Evolutionary conservation across 129 eudicot genomes (phyloP).

Genomic region (Flaveria ramosissima): DNA sequence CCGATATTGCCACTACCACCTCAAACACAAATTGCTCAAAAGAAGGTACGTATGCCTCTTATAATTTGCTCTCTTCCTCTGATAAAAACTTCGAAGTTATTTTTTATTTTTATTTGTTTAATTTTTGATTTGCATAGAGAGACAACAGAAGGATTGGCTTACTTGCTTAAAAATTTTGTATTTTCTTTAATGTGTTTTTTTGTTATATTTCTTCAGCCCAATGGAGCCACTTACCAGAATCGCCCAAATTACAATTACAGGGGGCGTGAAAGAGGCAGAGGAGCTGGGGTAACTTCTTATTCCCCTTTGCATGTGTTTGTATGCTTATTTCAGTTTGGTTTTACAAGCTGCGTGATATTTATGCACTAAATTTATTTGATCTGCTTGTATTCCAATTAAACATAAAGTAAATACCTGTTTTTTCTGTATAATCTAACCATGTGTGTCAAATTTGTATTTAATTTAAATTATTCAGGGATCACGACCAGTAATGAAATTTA

Average conservation of each 20-base stretch:
- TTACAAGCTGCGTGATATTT: neutral
- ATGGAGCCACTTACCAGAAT: constrained; percentile 61
- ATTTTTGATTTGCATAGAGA: neutral
- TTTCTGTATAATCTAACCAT: no score
- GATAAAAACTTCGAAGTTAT: no score
- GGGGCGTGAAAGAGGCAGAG: constrained; percentile 96
- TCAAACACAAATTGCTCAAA: constrained; percentile 46
- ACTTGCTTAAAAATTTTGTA: neutral
- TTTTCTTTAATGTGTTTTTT: neutral
- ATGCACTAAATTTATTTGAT: neutral
- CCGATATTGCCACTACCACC: constrained; percentile 81
- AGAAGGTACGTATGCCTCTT: constrained; percentile 38
- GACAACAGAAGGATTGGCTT: neutral
- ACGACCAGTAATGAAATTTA: constrained; percentile 66
- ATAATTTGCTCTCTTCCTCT: neutral
- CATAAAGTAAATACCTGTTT: no score
- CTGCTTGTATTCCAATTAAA: neutral
- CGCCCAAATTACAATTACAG: constrained; percentile 57
- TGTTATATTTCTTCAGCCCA: constrained; percentile 41
- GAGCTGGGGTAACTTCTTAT: constrained; percentile 55
- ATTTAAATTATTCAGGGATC: constrained; percentile 45
- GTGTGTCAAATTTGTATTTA: neutral
- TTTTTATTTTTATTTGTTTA: no score
- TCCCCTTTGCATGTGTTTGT: neutral
- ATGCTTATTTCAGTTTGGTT: neutral